Evolutionary conservation across 768 basidiomycete genomes (phyloP), one percentile per base, ranked within the genome.

Genomic region (Goffeauzyma gilvescens): DNA sequence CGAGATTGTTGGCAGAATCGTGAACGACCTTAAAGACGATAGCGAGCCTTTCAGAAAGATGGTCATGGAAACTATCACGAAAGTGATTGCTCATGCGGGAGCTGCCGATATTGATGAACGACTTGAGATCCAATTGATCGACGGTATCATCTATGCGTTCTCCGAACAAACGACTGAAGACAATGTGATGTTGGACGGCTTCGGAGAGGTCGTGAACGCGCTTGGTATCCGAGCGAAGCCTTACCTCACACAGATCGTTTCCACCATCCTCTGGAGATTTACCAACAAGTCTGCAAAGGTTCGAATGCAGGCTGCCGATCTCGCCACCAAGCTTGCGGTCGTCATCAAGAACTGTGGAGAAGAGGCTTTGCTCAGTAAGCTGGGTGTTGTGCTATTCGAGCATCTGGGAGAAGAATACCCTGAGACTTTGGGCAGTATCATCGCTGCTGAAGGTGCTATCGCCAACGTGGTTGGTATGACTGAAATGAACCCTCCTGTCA

Each of bases 391-490:
- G 5, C 69, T 98, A 45, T 98, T 96, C 61, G 93, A 96, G 62
- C 93, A 98, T 64, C 74, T 98, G 40, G 93, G 93, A 62, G 90
- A 96, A 68, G 93, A 98, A 68, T 98, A 96, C 58, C 93, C 93
- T 13, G 93, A 98, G 64, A 96, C 93, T 0, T 74, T 98, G 25
- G 93, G 93, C 61, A 95, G 90, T 69, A 90, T 98, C 65, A 98
- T 96, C 64, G 89, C 90, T 36, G 93, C 93, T 32, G 85, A 87
- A 57, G 90, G 86, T 50, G 93, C 93, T 36, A 96, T 98, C 56
- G 93, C 93, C 51, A 96, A 96, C 55, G 93, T 96, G 38, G 93
- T 98, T 50, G 93, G 93, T 66, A 98, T 96, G 93, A 93, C 93
- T 8, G 86, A 95, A 64, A 98, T 98, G 93, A 95, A 93, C 62